A percentile compares a stretch with the other conserved stretches of the same genome.
Evolutionary conservation across 257 asterid genomes (phyloP).

Genomic region (Solanum verrucosum): DNA sequence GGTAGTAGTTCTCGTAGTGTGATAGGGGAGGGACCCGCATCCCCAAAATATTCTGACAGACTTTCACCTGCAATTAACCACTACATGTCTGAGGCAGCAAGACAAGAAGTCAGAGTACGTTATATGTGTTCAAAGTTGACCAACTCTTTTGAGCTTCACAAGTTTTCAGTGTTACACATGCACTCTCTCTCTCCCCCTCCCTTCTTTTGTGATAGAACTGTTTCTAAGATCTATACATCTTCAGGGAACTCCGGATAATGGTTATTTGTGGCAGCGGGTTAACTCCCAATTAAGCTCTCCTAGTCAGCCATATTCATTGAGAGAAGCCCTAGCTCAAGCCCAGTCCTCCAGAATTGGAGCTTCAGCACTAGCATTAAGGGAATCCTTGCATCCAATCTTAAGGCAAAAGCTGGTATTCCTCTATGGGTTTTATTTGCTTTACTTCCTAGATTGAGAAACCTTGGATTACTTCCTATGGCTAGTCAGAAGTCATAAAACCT

Average conservation of each 20-base stretch:
- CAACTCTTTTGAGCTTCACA: not conserved
- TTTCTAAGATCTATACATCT: conserved; percentile 47
- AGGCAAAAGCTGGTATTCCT: conserved; percentile 86
- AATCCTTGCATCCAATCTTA: conserved; percentile 89
- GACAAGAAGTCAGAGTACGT: conserved; percentile 95
- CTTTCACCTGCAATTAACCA: conserved; percentile 97
- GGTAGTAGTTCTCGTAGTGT: conserved; percentile 89
- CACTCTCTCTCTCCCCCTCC: not conserved
- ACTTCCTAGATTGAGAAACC: not conserved
- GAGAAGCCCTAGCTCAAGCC: conserved; percentile 99
- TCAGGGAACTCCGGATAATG: conserved; percentile 98
- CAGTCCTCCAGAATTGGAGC: conserved; percentile 97
- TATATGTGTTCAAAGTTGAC: not conserved
- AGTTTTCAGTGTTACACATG: not conserved
- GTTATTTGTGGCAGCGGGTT: conserved; percentile 95
- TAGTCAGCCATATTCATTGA: conserved; percentile 92
- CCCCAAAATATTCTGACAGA: conserved; percentile 88
- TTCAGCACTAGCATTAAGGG: conserved; percentile 87
- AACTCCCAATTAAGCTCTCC: conserved; percentile 97
- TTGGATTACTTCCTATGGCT: not conserved
- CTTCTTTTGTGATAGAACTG: not conserved
- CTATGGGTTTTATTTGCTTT: not conserved
- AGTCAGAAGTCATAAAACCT: not conserved
- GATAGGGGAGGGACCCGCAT: conserved; percentile 68
- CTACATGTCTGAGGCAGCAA: conserved; percentile 90